These are phyloP conservation scores for Eucalyptus cloeziana DNA, from an alignment of 345 rosid species.

Conservation along the genomic window DNA sequence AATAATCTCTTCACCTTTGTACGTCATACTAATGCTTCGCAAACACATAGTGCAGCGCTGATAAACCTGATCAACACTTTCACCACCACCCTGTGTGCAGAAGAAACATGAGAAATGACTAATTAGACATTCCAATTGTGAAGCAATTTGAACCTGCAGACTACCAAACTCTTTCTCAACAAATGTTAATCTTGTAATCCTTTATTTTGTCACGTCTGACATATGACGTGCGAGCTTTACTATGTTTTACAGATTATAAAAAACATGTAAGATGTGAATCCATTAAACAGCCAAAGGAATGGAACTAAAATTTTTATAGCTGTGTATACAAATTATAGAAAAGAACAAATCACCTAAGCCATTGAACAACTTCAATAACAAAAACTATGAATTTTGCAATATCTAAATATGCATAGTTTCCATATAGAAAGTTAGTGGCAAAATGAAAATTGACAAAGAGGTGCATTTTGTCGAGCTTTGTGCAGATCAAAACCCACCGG, in stretches of 20 bases:
- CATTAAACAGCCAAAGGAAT: neutral
- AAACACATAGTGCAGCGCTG: slow-evolving; percentile 52
- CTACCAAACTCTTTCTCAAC: neutral
- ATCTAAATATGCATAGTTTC: too few relatives aligned
- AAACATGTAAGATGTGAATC: neutral
- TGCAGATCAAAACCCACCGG: slow-evolving; percentile 35
- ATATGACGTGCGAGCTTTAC: neutral
- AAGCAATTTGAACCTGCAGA: neutral
- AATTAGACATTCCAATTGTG: neutral
- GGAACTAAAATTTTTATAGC: neutral
- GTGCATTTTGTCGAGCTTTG: neutral
- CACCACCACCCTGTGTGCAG: slow-evolving; percentile 81
- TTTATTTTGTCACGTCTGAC: neutral
- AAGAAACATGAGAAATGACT: neutral
- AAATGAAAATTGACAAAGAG: neutral
- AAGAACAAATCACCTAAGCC: neutral
- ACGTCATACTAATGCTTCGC: slow-evolving; percentile 55
- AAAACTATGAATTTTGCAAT: too few relatives aligned
- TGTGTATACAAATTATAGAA: too few relatives aligned
- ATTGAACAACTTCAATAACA: neutral
- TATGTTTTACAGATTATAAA: neutral
- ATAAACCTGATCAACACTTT: slow-evolving; percentile 66
- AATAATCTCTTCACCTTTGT: slow-evolving; percentile 28
- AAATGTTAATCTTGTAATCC: neutral
- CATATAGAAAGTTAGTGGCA: too few relatives aligned